These are phyloP conservation scores for Trichophyton schoenleinii DNA, from an alignment of 2,329 filamentous ascomycete genomes.

Conservation along the genomic window DNA sequence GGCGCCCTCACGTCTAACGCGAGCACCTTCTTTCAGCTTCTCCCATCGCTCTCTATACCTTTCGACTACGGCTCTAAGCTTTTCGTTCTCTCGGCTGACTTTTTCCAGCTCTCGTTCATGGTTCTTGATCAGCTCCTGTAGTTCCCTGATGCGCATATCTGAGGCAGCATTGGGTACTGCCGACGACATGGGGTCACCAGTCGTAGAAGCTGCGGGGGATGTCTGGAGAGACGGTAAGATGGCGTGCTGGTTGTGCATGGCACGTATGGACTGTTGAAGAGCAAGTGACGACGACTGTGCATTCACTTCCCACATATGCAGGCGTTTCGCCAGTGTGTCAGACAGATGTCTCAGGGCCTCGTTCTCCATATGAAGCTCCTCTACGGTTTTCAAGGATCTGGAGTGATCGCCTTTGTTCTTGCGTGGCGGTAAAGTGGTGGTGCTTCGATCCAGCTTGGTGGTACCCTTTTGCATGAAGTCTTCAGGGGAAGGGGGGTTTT, in stretches of 20 bases:
- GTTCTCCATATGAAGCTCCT: slow-evolving; percentile 85
- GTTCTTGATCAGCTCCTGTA: slow-evolving; percentile 53
- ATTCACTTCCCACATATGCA: slow-evolving; percentile 89
- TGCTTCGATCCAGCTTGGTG: slow-evolving; percentile 20
- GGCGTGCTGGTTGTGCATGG: slow-evolving; percentile 32
- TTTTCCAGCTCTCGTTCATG: slow-evolving; percentile 50
- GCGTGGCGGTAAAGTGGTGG: slow-evolving; percentile 7
- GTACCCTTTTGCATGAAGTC: slow-evolving; percentile 11
- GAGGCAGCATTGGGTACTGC: slow-evolving; percentile 21
- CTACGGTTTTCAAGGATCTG: slow-evolving; percentile 51
- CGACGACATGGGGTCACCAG: slow-evolving; percentile 8
- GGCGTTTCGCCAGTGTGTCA: slow-evolving; percentile 70
- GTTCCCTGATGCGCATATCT: slow-evolving; percentile 47
- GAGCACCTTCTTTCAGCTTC: slow-evolving; percentile 54
- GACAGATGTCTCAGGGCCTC: slow-evolving; percentile 70
- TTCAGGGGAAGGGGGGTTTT: slow-evolving; percentile 45
- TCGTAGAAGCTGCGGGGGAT: slow-evolving; percentile 21
- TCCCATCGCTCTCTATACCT: slow-evolving; percentile 56
- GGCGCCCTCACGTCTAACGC: slow-evolving; percentile 27
- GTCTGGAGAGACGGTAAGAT: slow-evolving; percentile 15
- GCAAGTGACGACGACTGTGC: slow-evolving; percentile 78
- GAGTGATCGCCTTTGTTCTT: slow-evolving; percentile 12
- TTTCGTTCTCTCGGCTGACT: slow-evolving; percentile 50
- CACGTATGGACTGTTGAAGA: slow-evolving; percentile 64
- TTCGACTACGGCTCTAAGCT: slow-evolving; percentile 41